Conservation (phyloP, 495 filamentous ascomycete genomes). For the Antarctomyces pellizariae region DNA sequence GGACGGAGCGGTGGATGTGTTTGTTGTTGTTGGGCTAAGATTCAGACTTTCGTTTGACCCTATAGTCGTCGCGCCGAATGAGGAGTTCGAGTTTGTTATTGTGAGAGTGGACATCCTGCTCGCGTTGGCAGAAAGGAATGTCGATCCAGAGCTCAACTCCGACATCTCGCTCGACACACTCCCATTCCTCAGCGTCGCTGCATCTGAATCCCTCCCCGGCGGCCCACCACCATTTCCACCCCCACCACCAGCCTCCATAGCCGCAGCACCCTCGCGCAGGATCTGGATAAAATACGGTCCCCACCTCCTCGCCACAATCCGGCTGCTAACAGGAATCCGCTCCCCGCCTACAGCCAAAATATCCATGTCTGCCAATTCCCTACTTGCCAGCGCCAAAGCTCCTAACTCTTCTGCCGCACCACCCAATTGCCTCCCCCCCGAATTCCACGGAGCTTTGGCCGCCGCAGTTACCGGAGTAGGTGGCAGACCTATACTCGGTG, state of each 20-base stretch:
- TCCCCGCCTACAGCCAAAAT: slow-evolving; percentile 76
- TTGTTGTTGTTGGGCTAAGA: too few species aligned
- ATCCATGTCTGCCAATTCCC: slow-evolving; percentile 93
- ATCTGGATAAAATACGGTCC: slow-evolving; percentile 87
- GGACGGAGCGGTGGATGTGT: too few species aligned
- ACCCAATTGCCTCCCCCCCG: slow-evolving; percentile 41
- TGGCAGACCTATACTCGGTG: slow-evolving; percentile 30
- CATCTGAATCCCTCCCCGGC: too few species aligned
- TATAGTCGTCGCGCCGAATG: too few species aligned
- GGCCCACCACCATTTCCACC: too few species aligned
- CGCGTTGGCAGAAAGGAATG: too few species aligned
- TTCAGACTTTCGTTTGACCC: too few species aligned
- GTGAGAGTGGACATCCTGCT: slow-evolving; percentile 20
- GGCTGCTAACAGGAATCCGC: slow-evolving; percentile 78
- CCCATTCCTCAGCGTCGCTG: not conserved
- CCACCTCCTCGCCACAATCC: slow-evolving; percentile 70
- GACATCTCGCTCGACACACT: too few species aligned
- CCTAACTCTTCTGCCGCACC: slow-evolving; percentile 64
- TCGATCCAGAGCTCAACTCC: too few species aligned
- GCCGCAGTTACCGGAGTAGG: too few species aligned
- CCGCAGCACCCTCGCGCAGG: slow-evolving; percentile 46
- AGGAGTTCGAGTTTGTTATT: slow-evolving; percentile 18
- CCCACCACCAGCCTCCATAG: too few species aligned
- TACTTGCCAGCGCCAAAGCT: slow-evolving; percentile 47
- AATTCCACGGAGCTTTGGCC: slow-evolving; percentile 36